These are phyloP conservation scores for Silene conica DNA, from an alignment of 148 eudicot species.

Conservation along the genomic window DNA sequence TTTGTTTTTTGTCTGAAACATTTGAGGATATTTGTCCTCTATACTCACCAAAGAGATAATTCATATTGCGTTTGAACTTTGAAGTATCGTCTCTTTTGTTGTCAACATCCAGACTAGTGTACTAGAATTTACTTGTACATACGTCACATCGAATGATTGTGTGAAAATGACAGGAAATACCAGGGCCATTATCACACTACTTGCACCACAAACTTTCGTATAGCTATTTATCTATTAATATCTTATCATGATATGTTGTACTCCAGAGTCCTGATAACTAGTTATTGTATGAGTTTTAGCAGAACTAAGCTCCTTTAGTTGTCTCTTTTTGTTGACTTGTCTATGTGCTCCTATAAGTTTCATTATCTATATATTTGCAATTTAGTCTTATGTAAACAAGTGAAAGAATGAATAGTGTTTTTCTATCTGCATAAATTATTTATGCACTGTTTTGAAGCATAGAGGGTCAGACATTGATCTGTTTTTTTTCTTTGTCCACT, in stretches of 20 bases:
- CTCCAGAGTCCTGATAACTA: not conserved
- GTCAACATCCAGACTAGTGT: not conserved
- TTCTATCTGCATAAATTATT: not conserved
- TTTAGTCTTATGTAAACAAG: not conserved
- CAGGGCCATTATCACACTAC: not conserved
- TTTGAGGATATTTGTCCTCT: not conserved
- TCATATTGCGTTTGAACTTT: not conserved
- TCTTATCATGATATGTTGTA: not conserved
- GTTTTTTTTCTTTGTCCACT: not conserved
- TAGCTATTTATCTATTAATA: not conserved
- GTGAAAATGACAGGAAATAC: not conserved
- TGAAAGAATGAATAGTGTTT: not conserved
- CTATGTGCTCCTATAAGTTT: not conserved
- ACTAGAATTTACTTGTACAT: not conserved
- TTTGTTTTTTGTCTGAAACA: not conserved
- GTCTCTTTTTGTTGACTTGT: constrained; percentile 6
- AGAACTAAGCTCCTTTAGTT: constrained; percentile 9
- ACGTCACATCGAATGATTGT: not conserved
- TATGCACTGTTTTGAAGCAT: not conserved
- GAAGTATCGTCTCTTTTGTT: not conserved
- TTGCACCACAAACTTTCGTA: not conserved
- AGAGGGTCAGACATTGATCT: not conserved
- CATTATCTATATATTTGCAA: not conserved
- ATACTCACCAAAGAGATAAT: not conserved
- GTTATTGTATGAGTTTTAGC: not conserved